phyloP scores from a whole-genome alignment of 2,329 filamentous ascomycete genomes.

The Dothistroma septosporum region DNA sequence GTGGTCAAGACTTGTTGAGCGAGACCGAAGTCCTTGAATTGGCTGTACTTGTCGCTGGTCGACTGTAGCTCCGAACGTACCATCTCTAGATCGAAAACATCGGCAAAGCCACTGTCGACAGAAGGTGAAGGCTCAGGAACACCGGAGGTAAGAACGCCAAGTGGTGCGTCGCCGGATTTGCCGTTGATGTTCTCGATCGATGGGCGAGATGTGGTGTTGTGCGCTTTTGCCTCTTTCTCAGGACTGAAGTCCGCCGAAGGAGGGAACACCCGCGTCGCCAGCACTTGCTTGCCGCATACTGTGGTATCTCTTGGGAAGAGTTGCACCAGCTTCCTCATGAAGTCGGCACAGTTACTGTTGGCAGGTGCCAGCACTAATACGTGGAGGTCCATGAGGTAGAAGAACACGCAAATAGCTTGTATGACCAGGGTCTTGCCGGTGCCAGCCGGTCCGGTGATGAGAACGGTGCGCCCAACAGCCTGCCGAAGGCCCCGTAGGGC shows the following conservation, averaged over 20 bases:
- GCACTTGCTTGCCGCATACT: slow-evolving; percentile 2
- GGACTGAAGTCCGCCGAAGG: slow-evolving; percentile 11
- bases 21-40: slow-evolving; percentile 12
- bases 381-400: slow-evolving; percentile 19
- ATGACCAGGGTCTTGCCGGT: slow-evolving; percentile 15
- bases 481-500: slow-evolving; percentile 15
- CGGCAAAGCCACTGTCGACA: not conserved
- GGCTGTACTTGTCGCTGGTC: slow-evolving; percentile 10
- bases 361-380: slow-evolving; percentile 19
- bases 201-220: not conserved
- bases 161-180: not conserved
- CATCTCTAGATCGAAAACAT: slow-evolving; percentile 19
- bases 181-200: not conserved
- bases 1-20: slow-evolving; percentile 12
- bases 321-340: slow-evolving; percentile 17
- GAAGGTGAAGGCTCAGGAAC: not conserved
- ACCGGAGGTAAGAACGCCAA: not conserved
- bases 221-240: slow-evolving; percentile 4
- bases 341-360: slow-evolving; percentile 22
- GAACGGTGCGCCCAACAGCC: slow-evolving; percentile 14
- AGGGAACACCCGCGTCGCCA: slow-evolving; percentile 16
- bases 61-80: slow-evolving; percentile 14
- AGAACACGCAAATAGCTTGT: slow-evolving; percentile 19
- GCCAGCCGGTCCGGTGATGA: slow-evolving; percentile 20
- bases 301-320: slow-evolving; percentile 8